These are phyloP conservation scores for Metschnikowia arizonensis DNA, from an alignment of 805 yeast genomes.

Conservation along the genomic window DNA sequence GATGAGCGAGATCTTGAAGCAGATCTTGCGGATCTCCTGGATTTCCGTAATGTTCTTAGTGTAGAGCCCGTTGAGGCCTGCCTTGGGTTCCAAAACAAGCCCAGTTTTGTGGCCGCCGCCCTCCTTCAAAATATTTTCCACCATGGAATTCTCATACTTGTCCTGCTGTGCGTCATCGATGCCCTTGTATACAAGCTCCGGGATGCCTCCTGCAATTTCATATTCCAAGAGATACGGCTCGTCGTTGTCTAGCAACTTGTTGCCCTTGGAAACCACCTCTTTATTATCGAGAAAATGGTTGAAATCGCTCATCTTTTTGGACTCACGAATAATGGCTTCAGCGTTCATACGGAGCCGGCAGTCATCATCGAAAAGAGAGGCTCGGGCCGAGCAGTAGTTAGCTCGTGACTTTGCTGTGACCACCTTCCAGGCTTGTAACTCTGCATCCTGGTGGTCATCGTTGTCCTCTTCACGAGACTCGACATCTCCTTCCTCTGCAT, in stretches of 20 bases:
- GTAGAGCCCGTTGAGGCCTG: conserved; percentile 60
- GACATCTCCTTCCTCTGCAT: conserved; percentile 31
- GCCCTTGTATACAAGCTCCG: conserved; percentile 57
- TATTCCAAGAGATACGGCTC: conserved; percentile 75
- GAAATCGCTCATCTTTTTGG: conserved; percentile 64
- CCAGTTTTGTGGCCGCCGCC: conserved; percentile 17
- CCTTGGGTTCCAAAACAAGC: conserved; percentile 34
- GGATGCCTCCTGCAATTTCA: conserved; percentile 77
- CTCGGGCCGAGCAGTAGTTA: conserved; percentile 64
- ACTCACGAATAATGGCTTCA: conserved; percentile 63
- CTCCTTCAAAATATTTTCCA: conserved; percentile 31
- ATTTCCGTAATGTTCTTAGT: conserved; percentile 68
- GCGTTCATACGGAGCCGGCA: conserved; percentile 59
- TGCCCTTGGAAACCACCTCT: conserved; percentile 40
- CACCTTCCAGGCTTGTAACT: conserved; percentile 79
- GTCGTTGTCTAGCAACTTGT: conserved; percentile 48
- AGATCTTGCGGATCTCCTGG: conserved; percentile 82
- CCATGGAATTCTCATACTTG: conserved; percentile 32
- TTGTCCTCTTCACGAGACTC: conserved; percentile 34
- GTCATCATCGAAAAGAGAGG: conserved; percentile 57
- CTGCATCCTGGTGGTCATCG: conserved; percentile 70
- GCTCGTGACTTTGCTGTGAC: conserved; percentile 76
- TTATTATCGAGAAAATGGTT: conserved; percentile 40
- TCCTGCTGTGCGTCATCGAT: conserved; percentile 42
- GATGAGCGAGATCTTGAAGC: conserved; percentile 83